Evolutionary conservation across 2,329 filamentous ascomycete genomes (phyloP).

Genomic region (Neofusicoccum laricinum): DNA sequence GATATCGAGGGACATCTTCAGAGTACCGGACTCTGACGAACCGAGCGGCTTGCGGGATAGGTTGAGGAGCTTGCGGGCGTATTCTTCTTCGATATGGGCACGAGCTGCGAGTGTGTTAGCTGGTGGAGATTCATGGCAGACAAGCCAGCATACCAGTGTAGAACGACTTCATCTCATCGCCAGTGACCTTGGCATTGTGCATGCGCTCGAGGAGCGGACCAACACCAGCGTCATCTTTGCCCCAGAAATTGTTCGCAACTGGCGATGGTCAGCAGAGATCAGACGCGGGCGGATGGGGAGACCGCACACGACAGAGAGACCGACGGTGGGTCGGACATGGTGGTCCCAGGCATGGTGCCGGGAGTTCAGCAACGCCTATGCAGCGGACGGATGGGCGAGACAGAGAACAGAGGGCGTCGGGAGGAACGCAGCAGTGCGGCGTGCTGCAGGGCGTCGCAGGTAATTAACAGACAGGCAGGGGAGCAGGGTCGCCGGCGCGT

Average conservation of each 20-base stretch:
- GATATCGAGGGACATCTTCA: conserved; percentile 81
- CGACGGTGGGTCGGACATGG: conserved; percentile 59
- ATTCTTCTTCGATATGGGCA: conserved; percentile 94
- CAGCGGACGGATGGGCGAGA: background rate
- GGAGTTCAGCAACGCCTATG: conserved; percentile 4
- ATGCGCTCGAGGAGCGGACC: conserved; percentile 88
- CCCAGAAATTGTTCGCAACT: conserved; percentile 99
- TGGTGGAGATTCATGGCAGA: background rate
- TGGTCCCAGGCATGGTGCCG: conserved; percentile 57
- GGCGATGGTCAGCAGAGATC: conserved; percentile 28
- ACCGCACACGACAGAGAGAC: conserved; percentile 66
- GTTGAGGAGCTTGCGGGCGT: conserved; percentile 81
- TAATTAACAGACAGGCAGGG: conserved; percentile 12
- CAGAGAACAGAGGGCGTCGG: background rate
- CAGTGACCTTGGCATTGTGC: conserved; percentile 89
- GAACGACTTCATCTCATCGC: conserved; percentile 89
- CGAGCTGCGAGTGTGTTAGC: conserved; percentile 57
- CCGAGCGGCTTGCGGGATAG: conserved; percentile 86
- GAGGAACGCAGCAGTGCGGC: background rate
- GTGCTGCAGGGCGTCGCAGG: conserved; percentile 5
- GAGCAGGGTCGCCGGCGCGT: conserved; percentile 7
- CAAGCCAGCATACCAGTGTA: conserved; percentile 63
- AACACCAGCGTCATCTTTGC: conserved; percentile 96
- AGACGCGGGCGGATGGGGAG: conserved; percentile 14
- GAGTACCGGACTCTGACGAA: conserved; percentile 78